These are phyloP conservation scores for Schoenoplectus tabernaemontani DNA, from an alignment of 202 grass and related monocot species.

Conservation along the genomic window DNA sequence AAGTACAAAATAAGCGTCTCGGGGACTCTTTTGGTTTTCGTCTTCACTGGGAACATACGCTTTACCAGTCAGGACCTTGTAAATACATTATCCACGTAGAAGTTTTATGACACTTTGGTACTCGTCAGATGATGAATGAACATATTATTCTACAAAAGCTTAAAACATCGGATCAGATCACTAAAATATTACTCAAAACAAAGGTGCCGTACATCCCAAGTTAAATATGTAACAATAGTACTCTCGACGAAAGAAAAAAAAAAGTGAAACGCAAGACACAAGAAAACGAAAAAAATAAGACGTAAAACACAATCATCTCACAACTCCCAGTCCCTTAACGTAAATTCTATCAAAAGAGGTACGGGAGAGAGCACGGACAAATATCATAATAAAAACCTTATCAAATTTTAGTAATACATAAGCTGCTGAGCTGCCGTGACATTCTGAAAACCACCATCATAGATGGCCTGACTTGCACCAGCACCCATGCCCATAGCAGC, in stretches of 20 bases:
- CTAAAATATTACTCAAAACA: constrained; percentile 28
- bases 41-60: too few species aligned
- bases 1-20: too few species aligned
- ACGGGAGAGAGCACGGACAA: constrained; percentile 14
- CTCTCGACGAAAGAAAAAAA: not conserved
- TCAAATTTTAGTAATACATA: constrained; percentile 38
- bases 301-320: constrained; percentile 2
- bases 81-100: too few species aligned
- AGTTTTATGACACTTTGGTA: too few species aligned
- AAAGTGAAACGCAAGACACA: constrained; percentile 3
- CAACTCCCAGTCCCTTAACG: constrained; percentile 15
- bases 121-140: too few species aligned
- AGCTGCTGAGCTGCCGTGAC: constrained; percentile 45
- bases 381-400: constrained; percentile 14
- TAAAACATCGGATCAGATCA: not conserved
- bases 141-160: too few species aligned
- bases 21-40: too few species aligned
- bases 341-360: constrained; percentile 18
- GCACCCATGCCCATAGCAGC: constrained; percentile 43
- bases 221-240: constrained; percentile 24
- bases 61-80: too few species aligned
- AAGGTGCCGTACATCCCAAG: constrained; percentile 18
- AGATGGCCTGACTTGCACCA: constrained; percentile 63
- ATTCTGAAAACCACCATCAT: constrained; percentile 55
- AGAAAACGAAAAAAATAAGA: not conserved